phyloP scores from a whole-genome alignment of 2,329 filamentous ascomycete genomes.

The Phyllosticta capitalensis region DNA sequence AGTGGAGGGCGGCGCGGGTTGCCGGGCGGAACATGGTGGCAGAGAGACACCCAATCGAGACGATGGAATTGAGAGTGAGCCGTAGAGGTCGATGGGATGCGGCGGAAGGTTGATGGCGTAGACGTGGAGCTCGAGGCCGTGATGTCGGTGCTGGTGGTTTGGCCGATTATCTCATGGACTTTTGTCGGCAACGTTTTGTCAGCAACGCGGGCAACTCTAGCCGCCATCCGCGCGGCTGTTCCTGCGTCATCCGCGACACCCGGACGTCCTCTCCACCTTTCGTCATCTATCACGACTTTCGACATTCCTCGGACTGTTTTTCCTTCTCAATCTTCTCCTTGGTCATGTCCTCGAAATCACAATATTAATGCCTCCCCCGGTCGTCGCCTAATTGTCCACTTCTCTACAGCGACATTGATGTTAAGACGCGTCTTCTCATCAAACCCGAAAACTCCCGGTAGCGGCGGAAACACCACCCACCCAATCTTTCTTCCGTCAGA shows the following conservation, averaged over 20 bases:
- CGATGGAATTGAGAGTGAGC: neutral
- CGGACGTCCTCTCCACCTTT: neutral
- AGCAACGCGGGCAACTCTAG: neutral
- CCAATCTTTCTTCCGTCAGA: too few relatives aligned
- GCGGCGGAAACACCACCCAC: too few relatives aligned
- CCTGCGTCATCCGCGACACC: neutral
- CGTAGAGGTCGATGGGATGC: neutral
- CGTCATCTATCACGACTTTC: neutral
- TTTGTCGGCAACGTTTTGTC: neutral
- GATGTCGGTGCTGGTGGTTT: neutral
- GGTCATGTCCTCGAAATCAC: too few relatives aligned
- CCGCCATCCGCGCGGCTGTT: neutral
- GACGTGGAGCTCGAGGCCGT: neutral
- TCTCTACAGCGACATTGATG: too few relatives aligned
- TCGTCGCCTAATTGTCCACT: too few relatives aligned
- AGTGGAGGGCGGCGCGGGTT: constrained; percentile 33
- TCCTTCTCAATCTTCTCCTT: neutral
- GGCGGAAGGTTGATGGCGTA: neutral
- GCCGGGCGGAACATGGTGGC: constrained; percentile 43
- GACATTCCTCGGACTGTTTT: neutral
- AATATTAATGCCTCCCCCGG: too few relatives aligned
- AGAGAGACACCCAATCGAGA: neutral
- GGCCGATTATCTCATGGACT: neutral
- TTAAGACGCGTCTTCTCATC: too few relatives aligned
- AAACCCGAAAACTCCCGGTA: too few relatives aligned